A percentile compares a stretch with the other conserved stretches of the same genome.
Conservation (phyloP, 768 basidiomycete genomes). For the Dendrothele bispora region DNA sequence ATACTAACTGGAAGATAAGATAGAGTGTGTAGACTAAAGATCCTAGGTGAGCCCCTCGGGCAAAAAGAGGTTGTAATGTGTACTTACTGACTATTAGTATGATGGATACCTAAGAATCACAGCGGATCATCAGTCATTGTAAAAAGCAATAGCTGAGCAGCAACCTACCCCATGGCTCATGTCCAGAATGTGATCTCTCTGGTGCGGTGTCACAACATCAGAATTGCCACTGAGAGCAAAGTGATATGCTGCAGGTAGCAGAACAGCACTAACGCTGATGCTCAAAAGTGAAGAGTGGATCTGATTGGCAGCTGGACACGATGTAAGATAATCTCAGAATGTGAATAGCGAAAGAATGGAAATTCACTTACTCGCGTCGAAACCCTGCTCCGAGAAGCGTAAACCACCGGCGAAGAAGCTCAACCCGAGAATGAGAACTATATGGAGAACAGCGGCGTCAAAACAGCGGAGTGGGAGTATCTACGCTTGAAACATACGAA, state of each 20-base stretch:
- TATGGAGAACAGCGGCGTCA: slow-evolving; percentile 2
- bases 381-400: slow-evolving; percentile 76
- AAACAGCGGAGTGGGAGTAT: not conserved
- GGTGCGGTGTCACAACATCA: slow-evolving; percentile 22
- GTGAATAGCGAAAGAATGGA: not conserved
- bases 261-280: slow-evolving; percentile 76
- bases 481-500: slow-evolving; percentile 39
- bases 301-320: slow-evolving; percentile 59
- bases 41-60: not conserved
- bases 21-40: slow-evolving; percentile 66
- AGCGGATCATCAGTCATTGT: not conserved
- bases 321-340: not conserved
- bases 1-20: slow-evolving; percentile 78
- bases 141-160: not conserved
- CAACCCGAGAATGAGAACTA: slow-evolving; percentile 83
- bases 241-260: slow-evolving; percentile 77
- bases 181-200: slow-evolving; percentile 52
- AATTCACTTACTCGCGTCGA: slow-evolving; percentile 63
- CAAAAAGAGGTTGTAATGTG: not conserved
- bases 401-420: slow-evolving; percentile 84
- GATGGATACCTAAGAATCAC: slow-evolving; percentile 59
- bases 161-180: slow-evolving; percentile 81
- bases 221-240: slow-evolving; percentile 45
- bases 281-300: slow-evolving; percentile 73
- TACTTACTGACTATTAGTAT: slow-evolving; percentile 72